A percentile compares a stretch with the other conserved stretches of the same genome.
These are phyloP conservation scores for Syncephalastrum sp. DNA, from an alignment of 371 early-diverging fungal genomes.

Conservation along the genomic window DNA sequence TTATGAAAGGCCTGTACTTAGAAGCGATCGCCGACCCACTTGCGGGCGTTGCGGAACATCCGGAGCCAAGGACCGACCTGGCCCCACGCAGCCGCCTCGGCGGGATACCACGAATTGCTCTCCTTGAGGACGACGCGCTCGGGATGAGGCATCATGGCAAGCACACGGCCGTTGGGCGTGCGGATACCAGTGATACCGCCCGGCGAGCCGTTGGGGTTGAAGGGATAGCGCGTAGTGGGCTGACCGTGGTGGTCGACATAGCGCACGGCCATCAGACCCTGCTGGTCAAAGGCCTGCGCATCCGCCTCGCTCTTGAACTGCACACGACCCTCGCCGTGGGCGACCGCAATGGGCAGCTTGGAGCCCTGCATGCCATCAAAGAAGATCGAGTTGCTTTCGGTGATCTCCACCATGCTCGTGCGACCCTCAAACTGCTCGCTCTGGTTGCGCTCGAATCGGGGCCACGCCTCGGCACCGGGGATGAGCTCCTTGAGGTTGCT, in stretches of 20 bases:
- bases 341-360: constrained; percentile 88
- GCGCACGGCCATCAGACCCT: constrained; percentile 57
- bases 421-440: constrained; percentile 95
- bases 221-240: constrained; percentile 80
- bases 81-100: constrained; percentile 58
- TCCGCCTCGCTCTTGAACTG: constrained; percentile 59
- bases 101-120: constrained; percentile 87
- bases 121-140: constrained; percentile 86
- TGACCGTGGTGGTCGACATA: constrained; percentile 87
- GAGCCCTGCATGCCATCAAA: constrained; percentile 91
- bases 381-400: constrained; percentile 61
- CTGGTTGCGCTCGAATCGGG: constrained; percentile 84
- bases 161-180: constrained; percentile 83
- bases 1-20: constrained; percentile 8
- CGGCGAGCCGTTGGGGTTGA: constrained; percentile 95
- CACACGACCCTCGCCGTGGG: constrained; percentile 96
- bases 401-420: constrained; percentile 74
- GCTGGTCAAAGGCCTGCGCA: constrained; percentile 40
- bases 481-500: constrained; percentile 80
- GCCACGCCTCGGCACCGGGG: constrained; percentile 85
- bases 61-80: constrained; percentile 84
- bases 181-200: constrained; percentile 82
- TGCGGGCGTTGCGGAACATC: constrained; percentile 81
- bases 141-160: constrained; percentile 98
- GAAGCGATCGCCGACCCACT: constrained; percentile 66